Base-by-base conservation (phyloP, 768 basidiomycete species). In the Russula dissimulans region DNA sequence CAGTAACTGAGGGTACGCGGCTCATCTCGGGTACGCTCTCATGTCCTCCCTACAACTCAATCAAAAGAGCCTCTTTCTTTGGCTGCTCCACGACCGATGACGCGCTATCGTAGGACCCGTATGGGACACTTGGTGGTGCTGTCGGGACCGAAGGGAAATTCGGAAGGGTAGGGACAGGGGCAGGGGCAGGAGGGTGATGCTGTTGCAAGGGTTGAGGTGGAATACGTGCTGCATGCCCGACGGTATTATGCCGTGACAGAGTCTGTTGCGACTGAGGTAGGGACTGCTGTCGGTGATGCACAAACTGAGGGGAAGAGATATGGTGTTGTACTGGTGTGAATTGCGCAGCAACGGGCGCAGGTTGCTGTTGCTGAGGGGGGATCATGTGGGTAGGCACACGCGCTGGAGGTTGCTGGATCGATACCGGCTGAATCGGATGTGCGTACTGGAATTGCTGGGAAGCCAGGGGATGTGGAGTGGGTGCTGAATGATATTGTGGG, bases 401-500 rank as follows among this genome's bases (percentile, higher is more conserved):
- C 57, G 68, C 63, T 66, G 63, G 42, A 54, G 63, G 45, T 43
- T 66, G 55, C 50, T 67, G 64, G 61, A 61, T 53, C 46, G 60
- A 55, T 61, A 70, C 57, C 12, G 71, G 71, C 5, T 71, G 71
- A 41, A 68, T 62, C 56, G 74, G 70, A 43, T 66, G 68, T 10
- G 66, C 66, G 29, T 70, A 66, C 54, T 70, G 72, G 32, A 68
- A 61, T 17, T 63, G 62, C 34, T 51, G 54, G 12, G 44, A 47
- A 36, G 39, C 26, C 18, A 54, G 41, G 6, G 62, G 46, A 8
- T 57, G 55, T 8, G 50, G 36, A 15, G 50, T 65, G 5, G 71
- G 67, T 3, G 65, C 63, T 8, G 61, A 67, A 48, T 76, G 70
- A 22, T 69, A 61, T 26, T 60, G 64, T 43, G 46, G 45, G 49